Conservation (phyloP, 2,329 filamentous ascomycete species). For the Penicillium sp. region DNA sequence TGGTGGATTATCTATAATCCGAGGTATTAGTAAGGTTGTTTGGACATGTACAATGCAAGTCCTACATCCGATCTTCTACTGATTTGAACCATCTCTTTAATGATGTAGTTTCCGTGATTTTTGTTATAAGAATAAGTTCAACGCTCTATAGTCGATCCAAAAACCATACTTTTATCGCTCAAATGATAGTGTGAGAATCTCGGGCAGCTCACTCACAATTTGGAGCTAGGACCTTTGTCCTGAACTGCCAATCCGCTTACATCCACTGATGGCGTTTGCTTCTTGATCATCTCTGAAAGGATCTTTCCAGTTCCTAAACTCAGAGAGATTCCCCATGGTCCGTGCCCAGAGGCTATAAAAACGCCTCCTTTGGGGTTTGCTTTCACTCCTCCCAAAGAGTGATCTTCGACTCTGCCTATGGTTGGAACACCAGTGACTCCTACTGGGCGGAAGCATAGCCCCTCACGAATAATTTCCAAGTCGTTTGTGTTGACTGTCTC, state of each 20-base stretch:
- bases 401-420: constrained; percentile 57
- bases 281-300: constrained; percentile 68
- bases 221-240: neutral
- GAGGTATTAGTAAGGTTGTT: neutral
- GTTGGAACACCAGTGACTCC: constrained; percentile 65
- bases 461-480: constrained; percentile 62
- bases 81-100: too few species aligned
- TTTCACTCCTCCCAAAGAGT: constrained; percentile 54
- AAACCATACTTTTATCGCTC: neutral
- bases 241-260: constrained; percentile 52
- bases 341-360: constrained; percentile 70
- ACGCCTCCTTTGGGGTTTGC: constrained; percentile 54
- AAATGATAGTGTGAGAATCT: neutral
- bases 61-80: neutral
- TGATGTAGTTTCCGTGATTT: neutral
- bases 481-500: constrained; percentile 47
- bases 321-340: constrained; percentile 70
- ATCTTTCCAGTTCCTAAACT: constrained; percentile 68
- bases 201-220: neutral
- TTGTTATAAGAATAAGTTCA: neutral
- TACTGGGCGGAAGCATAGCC: constrained; percentile 71
- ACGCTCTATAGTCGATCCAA: neutral
- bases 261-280: constrained; percentile 58
- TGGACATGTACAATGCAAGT: neutral
- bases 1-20: constrained; percentile 15